phyloP scores from a whole-genome alignment of 371 early-diverging fungal species.

The Fennellomyces sp. region DNA sequence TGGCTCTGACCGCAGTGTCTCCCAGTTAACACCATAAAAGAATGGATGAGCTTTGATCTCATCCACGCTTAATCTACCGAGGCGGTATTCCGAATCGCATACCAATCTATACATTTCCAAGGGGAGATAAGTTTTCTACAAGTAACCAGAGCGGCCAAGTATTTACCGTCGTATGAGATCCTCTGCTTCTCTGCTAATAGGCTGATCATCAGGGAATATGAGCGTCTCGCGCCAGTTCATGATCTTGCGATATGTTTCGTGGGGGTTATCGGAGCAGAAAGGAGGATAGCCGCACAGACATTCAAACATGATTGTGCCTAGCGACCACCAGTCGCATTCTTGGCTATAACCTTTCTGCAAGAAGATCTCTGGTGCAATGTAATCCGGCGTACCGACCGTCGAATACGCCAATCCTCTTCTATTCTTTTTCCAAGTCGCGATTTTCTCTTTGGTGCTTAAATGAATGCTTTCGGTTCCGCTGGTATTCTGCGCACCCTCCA shows the following conservation, averaged over 20 bases:
- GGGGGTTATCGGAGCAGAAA: conserved; percentile 93
- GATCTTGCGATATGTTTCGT: conserved; percentile 97
- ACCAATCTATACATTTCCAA: conserved; percentile 65
- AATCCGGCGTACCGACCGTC: conserved; percentile 98
- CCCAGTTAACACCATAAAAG: conserved; percentile 96
- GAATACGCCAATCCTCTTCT: conserved; percentile 88
- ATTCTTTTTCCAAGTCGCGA: conserved; percentile 97
- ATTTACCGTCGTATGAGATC: conserved; percentile 84
- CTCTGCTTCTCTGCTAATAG: conserved; percentile 87
- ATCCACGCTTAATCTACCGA: conserved; percentile 79
- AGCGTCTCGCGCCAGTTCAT: conserved; percentile 93
- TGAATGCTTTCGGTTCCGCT: conserved; percentile 75
- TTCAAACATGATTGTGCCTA: conserved; percentile 98
- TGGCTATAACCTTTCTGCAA: conserved; percentile 93
- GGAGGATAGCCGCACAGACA: conserved; percentile 97
- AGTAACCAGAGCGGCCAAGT: not conserved
- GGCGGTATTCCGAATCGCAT: conserved; percentile 82
- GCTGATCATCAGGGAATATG: conserved; percentile 92
- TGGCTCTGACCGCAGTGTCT: conserved; percentile 75
- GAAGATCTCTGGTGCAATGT: conserved; percentile 98
- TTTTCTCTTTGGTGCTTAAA: conserved; percentile 75
- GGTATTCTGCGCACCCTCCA: conserved; percentile 62
- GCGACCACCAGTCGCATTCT: conserved; percentile 99
- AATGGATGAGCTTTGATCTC: conserved; percentile 95
- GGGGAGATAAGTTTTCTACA: not conserved